Evolutionary conservation across 1,139 yeast genomes (phyloP), one percentile per base, ranked within the genome.

Genomic region (Cylindricascospora bacillispora): DNA sequence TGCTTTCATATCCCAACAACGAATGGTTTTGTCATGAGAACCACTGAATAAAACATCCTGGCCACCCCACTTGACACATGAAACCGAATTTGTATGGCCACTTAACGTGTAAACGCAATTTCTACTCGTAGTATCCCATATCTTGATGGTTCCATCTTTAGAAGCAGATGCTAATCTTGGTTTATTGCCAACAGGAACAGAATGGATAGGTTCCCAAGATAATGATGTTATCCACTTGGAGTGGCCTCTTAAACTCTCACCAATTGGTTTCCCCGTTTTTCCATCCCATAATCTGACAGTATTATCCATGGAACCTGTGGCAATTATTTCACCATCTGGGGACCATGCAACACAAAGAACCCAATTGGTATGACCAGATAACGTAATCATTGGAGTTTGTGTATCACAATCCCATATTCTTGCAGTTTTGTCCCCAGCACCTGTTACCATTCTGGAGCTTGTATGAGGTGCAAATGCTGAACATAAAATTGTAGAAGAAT

Each of bases 391-490:
- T 4, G 95, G 95, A 0, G 98, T 89, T 46, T 82, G 93, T 0
- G 97, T 86, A 48, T 83, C 80, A 55, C 95, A 81, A 56, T 86
- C 97, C 99, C 99, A 89, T 31, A 89, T 72, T 49, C 97, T 66
- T 3, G 97, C 97, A n/a, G 97, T 86, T 25, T 80, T 73, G 54
- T 89, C 99, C 26, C 99, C 99, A 6, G 95, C 85, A 27, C 98
- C 99, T 0, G 95, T 79, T 27, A 83, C 92, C 78, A 89, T 74
- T 42, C 86, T 63, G 4, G 89, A 68, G 10, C 92, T 73, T 24
- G 89, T 77, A 47, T 80, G 70, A 20, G 98, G 98, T 1, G 98
- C 93, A 65, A 92, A 89, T 41, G 81, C 89, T 28, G 92, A 79
- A 36, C 95, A 82, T 41, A 89, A 63, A 37, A 89, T 83, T 0